A percentile compares a stretch with the other conserved stretches of the same genome.
Conservation (phyloP, 352 stramenopile genomes). For the Aphanomyces astaci region DNA sequence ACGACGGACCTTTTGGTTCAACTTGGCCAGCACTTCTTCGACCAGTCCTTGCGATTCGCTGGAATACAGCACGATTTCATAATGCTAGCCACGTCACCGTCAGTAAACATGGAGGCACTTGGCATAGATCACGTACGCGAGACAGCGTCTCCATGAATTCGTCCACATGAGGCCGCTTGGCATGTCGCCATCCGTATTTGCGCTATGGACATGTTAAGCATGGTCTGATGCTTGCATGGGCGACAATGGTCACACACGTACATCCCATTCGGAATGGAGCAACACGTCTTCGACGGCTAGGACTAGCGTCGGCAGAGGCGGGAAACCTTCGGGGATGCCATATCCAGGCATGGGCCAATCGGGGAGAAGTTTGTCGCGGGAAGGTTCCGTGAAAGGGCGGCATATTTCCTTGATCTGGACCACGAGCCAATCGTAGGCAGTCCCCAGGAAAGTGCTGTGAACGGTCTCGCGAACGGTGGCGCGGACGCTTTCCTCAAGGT, state of each 20-base stretch:
- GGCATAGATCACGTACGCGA: constrained; percentile 32
- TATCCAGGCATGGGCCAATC: constrained; percentile 67
- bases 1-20: constrained; percentile 57
- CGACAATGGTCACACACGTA: constrained; percentile 34
- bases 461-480: constrained; percentile 36
- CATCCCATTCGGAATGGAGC: constrained; percentile 83
- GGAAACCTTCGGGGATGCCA: constrained; percentile 63
- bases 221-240: not conserved
- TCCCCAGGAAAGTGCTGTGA: constrained; percentile 51
- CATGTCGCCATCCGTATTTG: constrained; percentile 83
- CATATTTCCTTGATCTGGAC: constrained; percentile 61
- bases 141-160: constrained; percentile 79
- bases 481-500: constrained; percentile 58
- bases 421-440: constrained; percentile 47
- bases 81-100: constrained; percentile 48
- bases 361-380: constrained; percentile 68
- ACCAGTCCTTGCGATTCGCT: constrained; percentile 57
- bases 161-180: constrained; percentile 76
- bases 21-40: constrained; percentile 69
- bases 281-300: constrained; percentile 82
- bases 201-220: constrained; percentile 32
- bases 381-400: constrained; percentile 75
- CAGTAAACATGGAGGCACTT: not conserved
- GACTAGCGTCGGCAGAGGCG: constrained; percentile 71
- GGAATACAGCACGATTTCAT: constrained; percentile 84